These are phyloP conservation scores for Bigelowiella natans DNA, from an alignment of 78 protist species.

Conservation along the genomic window DNA sequence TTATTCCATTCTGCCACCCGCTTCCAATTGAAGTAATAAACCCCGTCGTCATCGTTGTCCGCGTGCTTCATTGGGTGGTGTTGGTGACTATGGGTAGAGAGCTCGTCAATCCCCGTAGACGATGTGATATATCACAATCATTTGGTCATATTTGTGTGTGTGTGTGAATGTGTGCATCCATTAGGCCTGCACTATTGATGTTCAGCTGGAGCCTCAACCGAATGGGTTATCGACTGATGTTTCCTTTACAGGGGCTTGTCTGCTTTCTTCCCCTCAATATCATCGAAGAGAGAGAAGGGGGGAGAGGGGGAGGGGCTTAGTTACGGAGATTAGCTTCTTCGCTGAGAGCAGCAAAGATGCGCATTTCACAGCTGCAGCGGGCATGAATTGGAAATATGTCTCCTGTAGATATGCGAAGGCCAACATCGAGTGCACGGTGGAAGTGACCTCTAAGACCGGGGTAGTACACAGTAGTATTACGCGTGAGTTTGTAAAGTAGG, in stretches of 20 bases:
- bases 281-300: too few relatives aligned
- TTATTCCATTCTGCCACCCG: constrained; percentile 71
- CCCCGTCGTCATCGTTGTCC: too few relatives aligned
- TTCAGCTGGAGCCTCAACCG: neutral
- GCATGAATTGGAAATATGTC: neutral
- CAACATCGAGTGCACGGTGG: constrained; percentile 19
- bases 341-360: too few relatives aligned
- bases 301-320: too few relatives aligned
- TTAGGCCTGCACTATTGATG: neutral
- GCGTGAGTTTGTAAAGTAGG: too few relatives aligned
- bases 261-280: too few relatives aligned
- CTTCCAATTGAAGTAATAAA: constrained; percentile 37
- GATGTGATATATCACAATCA: neutral
- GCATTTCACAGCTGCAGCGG: neutral
- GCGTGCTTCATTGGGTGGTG: too few relatives aligned
- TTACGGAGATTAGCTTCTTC: neutral
- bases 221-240: too few relatives aligned
- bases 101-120: neutral
- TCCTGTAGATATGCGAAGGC: neutral
- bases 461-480: constrained; percentile 5
- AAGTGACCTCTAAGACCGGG: constrained; percentile 40
- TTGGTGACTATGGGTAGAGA: neutral
- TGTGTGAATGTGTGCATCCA: neutral
- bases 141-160: neutral
- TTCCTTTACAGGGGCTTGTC: too few relatives aligned